A percentile compares a stretch with the other conserved stretches of the same genome.
Conservation (phyloP, 108 stramenopile species). For the Chaetoceros tenuissimus region DNA sequence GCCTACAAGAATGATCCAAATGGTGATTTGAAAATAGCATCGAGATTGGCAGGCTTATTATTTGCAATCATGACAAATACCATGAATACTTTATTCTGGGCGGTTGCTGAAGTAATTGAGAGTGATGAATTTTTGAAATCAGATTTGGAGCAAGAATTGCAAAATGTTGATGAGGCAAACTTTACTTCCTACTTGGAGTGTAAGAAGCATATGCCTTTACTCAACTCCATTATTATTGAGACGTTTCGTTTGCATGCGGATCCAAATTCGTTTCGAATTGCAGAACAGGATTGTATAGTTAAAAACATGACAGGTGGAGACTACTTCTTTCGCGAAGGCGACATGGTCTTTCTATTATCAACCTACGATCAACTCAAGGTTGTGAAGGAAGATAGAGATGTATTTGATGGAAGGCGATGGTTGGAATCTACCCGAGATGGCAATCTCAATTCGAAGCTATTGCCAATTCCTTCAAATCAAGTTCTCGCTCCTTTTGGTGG, state of each 20-base stretch:
- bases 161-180: neutral
- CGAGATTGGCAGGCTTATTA: neutral
- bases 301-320: neutral
- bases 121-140: neutral
- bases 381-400: neutral
- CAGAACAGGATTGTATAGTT: neutral
- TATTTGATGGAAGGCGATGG: neutral
- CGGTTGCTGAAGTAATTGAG: neutral
- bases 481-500: neutral
- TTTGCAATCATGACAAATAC: neutral
- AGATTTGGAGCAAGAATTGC: neutral
- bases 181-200: neutral
- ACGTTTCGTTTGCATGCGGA: neutral
- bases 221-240: neutral
- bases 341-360: neutral
- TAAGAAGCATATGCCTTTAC: neutral
- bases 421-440: neutral
- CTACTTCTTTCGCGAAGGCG: neutral
- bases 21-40: neutral
- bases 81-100: neutral
- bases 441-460: neutral
- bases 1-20: neutral
- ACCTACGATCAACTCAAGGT: neutral
- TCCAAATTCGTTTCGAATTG: neutral
- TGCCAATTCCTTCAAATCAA: neutral